Conservation (phyloP, 805 yeast genomes). For the Myxozyma sirexii region DNA sequence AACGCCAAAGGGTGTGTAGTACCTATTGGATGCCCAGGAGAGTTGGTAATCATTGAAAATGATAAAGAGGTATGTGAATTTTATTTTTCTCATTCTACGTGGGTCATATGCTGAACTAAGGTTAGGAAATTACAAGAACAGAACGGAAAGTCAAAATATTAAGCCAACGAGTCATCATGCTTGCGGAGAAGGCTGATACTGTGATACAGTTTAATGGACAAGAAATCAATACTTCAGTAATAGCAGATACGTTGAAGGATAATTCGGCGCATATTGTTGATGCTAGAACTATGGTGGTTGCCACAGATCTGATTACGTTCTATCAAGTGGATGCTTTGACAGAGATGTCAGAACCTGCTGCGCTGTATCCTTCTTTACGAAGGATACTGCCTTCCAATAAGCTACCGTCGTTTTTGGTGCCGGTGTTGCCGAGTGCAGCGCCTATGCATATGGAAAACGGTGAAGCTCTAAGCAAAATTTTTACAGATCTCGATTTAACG, state of each 20-base stretch:
- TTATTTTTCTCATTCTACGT: background rate
- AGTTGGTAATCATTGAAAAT: slow-evolving; percentile 12
- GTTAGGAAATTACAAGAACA: background rate
- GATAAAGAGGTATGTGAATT: background rate
- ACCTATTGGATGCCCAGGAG: slow-evolving; percentile 31
- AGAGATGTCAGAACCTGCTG: background rate
- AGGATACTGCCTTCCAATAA: background rate
- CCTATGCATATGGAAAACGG: background rate
- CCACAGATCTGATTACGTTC: background rate
- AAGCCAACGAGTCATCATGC: background rate
- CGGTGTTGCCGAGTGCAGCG: background rate
- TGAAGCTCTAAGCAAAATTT: background rate
- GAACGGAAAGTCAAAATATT: background rate
- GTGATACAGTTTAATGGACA: background rate
- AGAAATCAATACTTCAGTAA: background rate
- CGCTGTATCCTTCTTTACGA: background rate
- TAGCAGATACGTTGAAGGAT: background rate
- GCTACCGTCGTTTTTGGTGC: slow-evolving; percentile 19
- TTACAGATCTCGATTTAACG: background rate
- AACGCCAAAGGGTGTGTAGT: background rate
- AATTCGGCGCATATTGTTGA: background rate
- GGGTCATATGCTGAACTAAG: no score
- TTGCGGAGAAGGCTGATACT: background rate
- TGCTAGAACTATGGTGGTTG: background rate
- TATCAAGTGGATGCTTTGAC: background rate